These are phyloP conservation scores for Penicillium herquei DNA, from an alignment of 495 filamentous ascomycete species.

Conservation along the genomic window DNA sequence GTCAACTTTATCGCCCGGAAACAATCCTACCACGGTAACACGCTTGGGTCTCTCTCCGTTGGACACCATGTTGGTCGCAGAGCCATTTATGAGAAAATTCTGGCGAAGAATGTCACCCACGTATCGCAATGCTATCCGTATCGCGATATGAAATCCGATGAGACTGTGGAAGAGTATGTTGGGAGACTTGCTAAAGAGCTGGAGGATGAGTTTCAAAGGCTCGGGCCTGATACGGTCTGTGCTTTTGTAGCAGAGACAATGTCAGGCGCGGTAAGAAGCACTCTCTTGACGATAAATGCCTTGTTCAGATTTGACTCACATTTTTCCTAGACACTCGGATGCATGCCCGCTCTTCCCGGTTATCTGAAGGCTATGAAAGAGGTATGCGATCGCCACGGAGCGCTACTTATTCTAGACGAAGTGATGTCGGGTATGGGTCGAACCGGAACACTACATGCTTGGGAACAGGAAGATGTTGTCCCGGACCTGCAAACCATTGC, in stretches of 20 bases:
- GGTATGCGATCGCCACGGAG: conserved; percentile 40
- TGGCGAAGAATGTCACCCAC: conserved; percentile 36
- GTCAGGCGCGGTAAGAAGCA: conserved; percentile 51
- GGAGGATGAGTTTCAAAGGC: conserved; percentile 68
- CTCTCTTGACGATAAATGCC: conserved; percentile 41
- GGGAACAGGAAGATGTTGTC: conserved; percentile 59
- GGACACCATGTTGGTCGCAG: conserved; percentile 31
- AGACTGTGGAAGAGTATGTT: conserved; percentile 53
- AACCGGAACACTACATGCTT: conserved; percentile 66
- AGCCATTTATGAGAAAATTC: conserved; percentile 29
- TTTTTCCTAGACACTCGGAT: not conserved
- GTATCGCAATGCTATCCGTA: conserved; percentile 73
- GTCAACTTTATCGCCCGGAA: conserved; percentile 58
- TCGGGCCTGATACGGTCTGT: conserved; percentile 69
- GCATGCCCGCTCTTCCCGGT: conserved; percentile 32
- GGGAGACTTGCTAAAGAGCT: conserved; percentile 63
- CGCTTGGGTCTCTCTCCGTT: conserved; percentile 55
- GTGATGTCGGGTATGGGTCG: conserved; percentile 80
- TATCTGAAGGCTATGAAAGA: conserved; percentile 37
- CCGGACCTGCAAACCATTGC: conserved; percentile 69
- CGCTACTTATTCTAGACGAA: conserved; percentile 68
- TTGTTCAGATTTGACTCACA: not conserved
- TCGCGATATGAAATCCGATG: conserved; percentile 47
- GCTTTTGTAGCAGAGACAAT: conserved; percentile 77
- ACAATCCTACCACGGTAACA: conserved; percentile 66